Conservation (phyloP, 176 grass and related monocot genomes). For the Alopecurus myosuroides region DNA sequence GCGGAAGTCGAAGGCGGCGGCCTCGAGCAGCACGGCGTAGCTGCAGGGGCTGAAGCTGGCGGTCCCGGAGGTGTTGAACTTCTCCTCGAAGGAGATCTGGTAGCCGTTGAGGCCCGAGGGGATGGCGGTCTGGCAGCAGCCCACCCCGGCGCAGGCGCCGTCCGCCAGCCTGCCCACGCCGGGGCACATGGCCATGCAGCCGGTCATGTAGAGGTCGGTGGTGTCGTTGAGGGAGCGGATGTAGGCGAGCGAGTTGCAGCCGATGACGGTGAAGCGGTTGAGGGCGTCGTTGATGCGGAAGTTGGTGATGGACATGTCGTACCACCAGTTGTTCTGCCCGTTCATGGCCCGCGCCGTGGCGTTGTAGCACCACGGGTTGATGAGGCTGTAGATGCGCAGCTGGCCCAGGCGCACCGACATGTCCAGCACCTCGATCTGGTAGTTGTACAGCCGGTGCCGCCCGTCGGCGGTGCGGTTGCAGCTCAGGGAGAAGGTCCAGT, state of each 20-base stretch:
- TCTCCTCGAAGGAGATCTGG: conserved; percentile 30
- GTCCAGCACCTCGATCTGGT: conserved; percentile 48
- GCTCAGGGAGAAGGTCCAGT: conserved; percentile 49
- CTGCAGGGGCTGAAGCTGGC: conserved; percentile 31
- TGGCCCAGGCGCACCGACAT: conserved; percentile 27
- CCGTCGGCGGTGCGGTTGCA: conserved; percentile 20
- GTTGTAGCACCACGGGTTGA: conserved; percentile 52
- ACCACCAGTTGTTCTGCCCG: conserved; percentile 22
- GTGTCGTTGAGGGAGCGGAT: conserved; percentile 14
- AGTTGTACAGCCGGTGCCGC: conserved; percentile 25
- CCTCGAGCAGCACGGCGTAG: conserved; percentile 58
- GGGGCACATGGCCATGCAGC: conserved; percentile 54
- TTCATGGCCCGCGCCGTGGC: conserved; percentile 1
- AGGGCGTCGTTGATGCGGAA: conserved; percentile 49
- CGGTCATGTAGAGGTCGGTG: conserved; percentile 31
- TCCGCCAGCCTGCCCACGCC: neutral
- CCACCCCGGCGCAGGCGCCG: conserved; percentile 55
- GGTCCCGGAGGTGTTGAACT: conserved; percentile 26
- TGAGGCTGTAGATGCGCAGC: conserved; percentile 40
- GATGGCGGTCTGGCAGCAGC: conserved; percentile 75
- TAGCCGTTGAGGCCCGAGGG: conserved; percentile 36
- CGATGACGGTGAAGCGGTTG: conserved; percentile 69
- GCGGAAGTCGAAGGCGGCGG: conserved; percentile 48
- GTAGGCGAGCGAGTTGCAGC: conserved; percentile 64
- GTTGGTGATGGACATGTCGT: conserved; percentile 41